A percentile compares a stretch with the other conserved stretches of the same genome.
Evolutionary conservation across 352 stramenopile species (phyloP).

Genomic region (Pythium vanterpoolii): DNA sequence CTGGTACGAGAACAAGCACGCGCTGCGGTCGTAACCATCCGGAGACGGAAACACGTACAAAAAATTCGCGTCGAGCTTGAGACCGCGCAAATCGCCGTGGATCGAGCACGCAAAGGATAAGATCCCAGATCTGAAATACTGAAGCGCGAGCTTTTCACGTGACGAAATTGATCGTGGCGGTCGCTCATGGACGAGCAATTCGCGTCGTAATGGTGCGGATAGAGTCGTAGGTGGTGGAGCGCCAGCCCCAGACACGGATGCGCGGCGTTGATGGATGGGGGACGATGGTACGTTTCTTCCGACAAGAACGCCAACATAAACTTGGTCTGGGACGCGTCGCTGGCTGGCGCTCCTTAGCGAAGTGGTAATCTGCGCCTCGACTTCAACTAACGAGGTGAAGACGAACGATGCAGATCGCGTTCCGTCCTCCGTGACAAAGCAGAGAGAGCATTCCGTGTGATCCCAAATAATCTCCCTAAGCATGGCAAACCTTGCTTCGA

Average conservation of each 20-base stretch:
- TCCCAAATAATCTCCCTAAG: constrained; percentile 73
- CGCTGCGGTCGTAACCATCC: constrained; percentile 54
- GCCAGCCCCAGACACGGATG: constrained; percentile 5
- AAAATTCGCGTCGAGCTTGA: constrained; percentile 47
- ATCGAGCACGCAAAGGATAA: constrained; percentile 64
- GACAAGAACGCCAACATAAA: constrained; percentile 66
- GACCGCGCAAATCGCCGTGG: constrained; percentile 42
- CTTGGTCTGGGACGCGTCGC: constrained; percentile 35
- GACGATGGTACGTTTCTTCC: constrained; percentile 57
- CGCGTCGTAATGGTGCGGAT: constrained; percentile 34
- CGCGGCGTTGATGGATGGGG: constrained; percentile 60
- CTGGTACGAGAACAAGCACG: constrained; percentile 63
- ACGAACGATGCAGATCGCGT: constrained; percentile 34
- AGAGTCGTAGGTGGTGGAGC: constrained; percentile 22
- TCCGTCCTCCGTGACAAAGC: constrained; percentile 39
- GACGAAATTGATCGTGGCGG: constrained; percentile 36
- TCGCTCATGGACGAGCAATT: constrained; percentile 55
- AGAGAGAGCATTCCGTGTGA: constrained; percentile 53
- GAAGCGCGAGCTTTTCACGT: constrained; percentile 46
- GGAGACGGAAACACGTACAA: constrained; percentile 57
- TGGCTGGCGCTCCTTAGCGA: constrained; percentile 30
- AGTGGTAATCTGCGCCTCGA: constrained; percentile 42
- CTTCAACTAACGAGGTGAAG: constrained; percentile 32
- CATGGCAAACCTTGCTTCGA: constrained; percentile 31
- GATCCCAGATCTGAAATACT: constrained; percentile 47